phyloP scores from a whole-genome alignment of 345 rosid species.

The Brassica carinata region DNA sequence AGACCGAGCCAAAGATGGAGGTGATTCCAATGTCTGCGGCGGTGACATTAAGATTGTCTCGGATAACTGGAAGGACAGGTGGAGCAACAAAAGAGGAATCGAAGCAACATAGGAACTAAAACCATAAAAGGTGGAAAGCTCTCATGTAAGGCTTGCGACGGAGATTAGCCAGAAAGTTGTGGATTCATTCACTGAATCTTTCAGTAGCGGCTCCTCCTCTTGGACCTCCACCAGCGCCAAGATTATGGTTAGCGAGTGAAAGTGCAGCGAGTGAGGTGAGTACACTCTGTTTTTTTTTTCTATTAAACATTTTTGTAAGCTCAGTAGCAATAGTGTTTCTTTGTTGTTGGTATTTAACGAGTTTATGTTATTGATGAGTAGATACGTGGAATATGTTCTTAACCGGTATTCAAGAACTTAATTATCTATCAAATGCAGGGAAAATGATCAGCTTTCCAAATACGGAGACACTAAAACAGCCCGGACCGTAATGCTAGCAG shows the following conservation, averaged over 20 bases:
- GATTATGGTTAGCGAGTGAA: neutral
- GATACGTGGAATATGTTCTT: too few relatives aligned
- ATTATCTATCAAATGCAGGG: slow-evolving; percentile 48
- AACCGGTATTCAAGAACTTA: neutral
- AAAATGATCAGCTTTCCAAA: slow-evolving; percentile 82
- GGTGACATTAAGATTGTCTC: too few relatives aligned
- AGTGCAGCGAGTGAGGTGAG: too few relatives aligned
- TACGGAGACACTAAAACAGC: slow-evolving; percentile 85
- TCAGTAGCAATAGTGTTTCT: too few relatives aligned
- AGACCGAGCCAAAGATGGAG: too few relatives aligned
- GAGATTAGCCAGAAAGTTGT: too few relatives aligned
- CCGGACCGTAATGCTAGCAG: slow-evolving; percentile 63
- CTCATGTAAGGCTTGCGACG: neutral
- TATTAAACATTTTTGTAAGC: too few relatives aligned
- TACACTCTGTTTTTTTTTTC: too few relatives aligned
- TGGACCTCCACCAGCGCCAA: neutral
- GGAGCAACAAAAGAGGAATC: neutral
- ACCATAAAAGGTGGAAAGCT: neutral
- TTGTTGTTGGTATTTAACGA: too few relatives aligned
- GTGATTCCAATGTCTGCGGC: too few relatives aligned
- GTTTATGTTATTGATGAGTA: too few relatives aligned
- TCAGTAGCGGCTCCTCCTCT: neutral
- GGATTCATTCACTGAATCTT: neutral
- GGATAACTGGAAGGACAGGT: too few relatives aligned
- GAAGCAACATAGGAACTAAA: neutral